Evolutionary conservation across 2,329 filamentous ascomycete species (phyloP).

Genomic region (Talaromyces amestolkiae): DNA sequence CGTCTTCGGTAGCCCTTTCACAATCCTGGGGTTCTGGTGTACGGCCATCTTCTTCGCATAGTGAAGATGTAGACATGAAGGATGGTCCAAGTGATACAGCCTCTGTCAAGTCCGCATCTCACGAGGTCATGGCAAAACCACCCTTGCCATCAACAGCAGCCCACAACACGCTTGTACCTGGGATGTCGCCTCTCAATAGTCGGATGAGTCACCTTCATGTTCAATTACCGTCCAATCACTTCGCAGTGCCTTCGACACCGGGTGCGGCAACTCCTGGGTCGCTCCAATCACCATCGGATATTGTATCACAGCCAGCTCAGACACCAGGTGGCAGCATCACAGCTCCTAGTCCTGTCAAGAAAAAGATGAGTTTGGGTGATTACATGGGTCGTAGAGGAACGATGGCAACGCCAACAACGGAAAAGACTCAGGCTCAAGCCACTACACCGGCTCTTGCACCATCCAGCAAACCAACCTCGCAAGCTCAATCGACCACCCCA

Average conservation of each 20-base stretch:
- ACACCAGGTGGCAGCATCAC: conserved; percentile 31
- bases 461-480: conserved; percentile 26
- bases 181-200: conserved; percentile 21
- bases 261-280: conserved; percentile 29
- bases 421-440: conserved; percentile 38
- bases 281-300: conserved; percentile 31
- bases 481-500: conserved; percentile 21
- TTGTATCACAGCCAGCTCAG: conserved; percentile 26
- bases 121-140: conserved; percentile 19
- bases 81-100: conserved; percentile 35
- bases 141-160: conserved; percentile 37
- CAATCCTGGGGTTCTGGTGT: neutral
- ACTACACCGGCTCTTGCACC: conserved; percentile 25
- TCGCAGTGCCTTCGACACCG: conserved; percentile 28
- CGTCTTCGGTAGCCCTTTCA: neutral
- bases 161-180: conserved; percentile 35
- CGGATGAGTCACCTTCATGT: conserved; percentile 28
- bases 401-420: conserved; percentile 39
- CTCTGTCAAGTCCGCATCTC: neutral
- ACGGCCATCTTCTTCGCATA: conserved; percentile 15
- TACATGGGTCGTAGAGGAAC: conserved; percentile 47
- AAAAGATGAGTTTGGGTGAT: conserved; percentile 52
- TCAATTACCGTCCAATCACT: conserved; percentile 28
- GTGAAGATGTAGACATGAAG: conserved; percentile 48
- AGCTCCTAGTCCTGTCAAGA: conserved; percentile 50